phyloP scores from a whole-genome alignment of 208 protist genomes.

The Acanthamoeba royreba region DNA sequence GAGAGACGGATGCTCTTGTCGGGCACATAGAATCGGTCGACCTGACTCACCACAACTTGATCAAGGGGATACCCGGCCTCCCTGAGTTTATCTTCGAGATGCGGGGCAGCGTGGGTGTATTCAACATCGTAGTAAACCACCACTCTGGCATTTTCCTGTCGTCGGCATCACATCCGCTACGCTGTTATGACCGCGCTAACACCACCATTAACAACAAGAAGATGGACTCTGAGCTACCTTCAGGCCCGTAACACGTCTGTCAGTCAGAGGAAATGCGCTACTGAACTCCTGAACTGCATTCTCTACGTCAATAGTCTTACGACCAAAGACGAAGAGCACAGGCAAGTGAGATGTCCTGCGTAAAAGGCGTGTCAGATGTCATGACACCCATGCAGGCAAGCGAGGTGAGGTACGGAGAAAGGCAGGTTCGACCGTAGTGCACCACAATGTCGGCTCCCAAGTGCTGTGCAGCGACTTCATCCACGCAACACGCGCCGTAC shows the following conservation, averaged over 20 bases:
- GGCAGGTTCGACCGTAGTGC: conserved; percentile 73
- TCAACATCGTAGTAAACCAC: background rate
- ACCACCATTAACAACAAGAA: background rate
- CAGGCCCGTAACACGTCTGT: background rate
- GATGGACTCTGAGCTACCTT: background rate
- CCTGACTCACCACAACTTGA: background rate
- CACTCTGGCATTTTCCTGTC: no score
- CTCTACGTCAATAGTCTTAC: background rate
- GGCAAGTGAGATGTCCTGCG: conserved; percentile 55
- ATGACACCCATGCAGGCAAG: background rate
- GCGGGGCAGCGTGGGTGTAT: background rate
- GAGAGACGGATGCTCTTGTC: background rate
- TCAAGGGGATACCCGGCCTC: background rate
- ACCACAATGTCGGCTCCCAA: conserved; percentile 66
- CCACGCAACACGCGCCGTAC: conserved; percentile 74
- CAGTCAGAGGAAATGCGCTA: background rate
- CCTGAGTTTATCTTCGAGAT: background rate
- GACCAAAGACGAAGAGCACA: conserved; percentile 64
- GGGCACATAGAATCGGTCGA: background rate
- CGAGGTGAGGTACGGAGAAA: conserved; percentile 52
- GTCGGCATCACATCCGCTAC: no score
- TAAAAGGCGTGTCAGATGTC: background rate
- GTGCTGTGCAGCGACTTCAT: conserved; percentile 72
- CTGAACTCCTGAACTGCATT: background rate
- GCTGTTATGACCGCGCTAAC: background rate